Evolutionary conservation across 306 rosid genomes (phyloP), one percentile per base, ranked within the genome.

Genomic region (Astragalus membranaceus): DNA sequence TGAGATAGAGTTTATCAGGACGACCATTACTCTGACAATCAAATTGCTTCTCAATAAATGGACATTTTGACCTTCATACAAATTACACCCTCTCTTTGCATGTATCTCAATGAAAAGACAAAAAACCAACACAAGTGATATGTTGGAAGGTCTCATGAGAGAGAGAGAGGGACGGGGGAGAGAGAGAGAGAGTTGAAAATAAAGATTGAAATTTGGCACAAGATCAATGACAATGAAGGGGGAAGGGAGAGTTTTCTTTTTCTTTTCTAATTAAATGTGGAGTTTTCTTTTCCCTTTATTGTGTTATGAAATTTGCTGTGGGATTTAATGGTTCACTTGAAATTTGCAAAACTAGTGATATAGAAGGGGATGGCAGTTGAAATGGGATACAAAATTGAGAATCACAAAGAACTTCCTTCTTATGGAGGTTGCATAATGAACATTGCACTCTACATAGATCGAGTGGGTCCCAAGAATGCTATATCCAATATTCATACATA

Each of bases 21-120:
- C 96, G 93, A 56, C 88, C 91, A 81, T 91, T 87, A 2, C 7
- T 70, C 3, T 37, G 8, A 57, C 96, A 92, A 71, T 84, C 84
- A 36, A 92, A 92, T 64, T 78, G 68, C 11, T 68, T 81, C 80
- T 84, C 82, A 11, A 87, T 51, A 59, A 92, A 89, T 0, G 85
- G 84, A 67, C 96, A 87, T 10, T 53, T 43, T 5, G 82, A 65
- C 98, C 98, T 5, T 64, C 5, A 61, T 62, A 92, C 26, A 80
- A 57, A 57, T 92, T 84, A 49, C 96, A 87, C 3, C 20, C 79
- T 1, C 43, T 57, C 17, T 36, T 50, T 61, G 7, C 72, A 26
- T 42, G 14, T 7, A 3, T 5, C 4, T 23, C 23, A 49, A 67
- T 35, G 26, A 71, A 8, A 41, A 78, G 72, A 65, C 53, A 29